Conservation (phyloP, 2,329 filamentous ascomycete genomes). For the Monosporascus cannonballus region DNA sequence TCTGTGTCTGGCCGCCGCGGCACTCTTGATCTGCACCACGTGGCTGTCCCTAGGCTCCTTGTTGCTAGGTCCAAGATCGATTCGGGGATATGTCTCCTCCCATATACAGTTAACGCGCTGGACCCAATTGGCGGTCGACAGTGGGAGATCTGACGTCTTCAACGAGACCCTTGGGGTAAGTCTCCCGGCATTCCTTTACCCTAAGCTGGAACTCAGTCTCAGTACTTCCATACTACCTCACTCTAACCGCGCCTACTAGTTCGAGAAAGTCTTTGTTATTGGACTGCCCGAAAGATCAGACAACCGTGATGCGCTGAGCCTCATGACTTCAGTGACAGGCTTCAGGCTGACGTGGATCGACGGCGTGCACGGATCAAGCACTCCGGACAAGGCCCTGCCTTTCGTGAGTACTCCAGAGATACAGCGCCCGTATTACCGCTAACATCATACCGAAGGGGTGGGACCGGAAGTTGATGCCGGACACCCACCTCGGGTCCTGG, state of each 20-base stretch:
- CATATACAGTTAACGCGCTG: constrained; percentile 1
- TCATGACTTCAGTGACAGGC: constrained; percentile 34
- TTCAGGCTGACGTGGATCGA: constrained; percentile 36
- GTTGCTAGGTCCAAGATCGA: constrained; percentile 5
- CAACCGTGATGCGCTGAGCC: constrained; percentile 37
- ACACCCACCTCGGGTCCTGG: constrained; percentile 33
- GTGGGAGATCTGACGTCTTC: constrained; percentile 10
- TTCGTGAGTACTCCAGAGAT: constrained; percentile 9
- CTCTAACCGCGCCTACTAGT: constrained; percentile 12
- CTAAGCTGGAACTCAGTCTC: background rate
- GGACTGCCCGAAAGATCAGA: constrained; percentile 38
- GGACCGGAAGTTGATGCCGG: constrained; percentile 17
- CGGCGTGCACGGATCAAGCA: constrained; percentile 30
- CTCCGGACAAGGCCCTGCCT: constrained; percentile 35
- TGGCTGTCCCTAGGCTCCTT: constrained; percentile 5
- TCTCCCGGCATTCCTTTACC: background rate
- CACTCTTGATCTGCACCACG: constrained; percentile 3
- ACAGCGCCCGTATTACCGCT: constrained; percentile 1
- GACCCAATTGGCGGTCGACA: constrained; percentile 1
- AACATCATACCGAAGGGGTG: constrained; percentile 12
- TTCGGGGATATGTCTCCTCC: constrained; percentile 3
- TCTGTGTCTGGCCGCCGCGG: constrained; percentile 3
- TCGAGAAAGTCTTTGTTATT: constrained; percentile 40
- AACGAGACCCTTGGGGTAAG: constrained; percentile 13
- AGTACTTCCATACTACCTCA: background rate